Evolutionary conservation across 805 yeast species (phyloP).

Genomic region (Sungouiozyma ichnusensis): DNA sequence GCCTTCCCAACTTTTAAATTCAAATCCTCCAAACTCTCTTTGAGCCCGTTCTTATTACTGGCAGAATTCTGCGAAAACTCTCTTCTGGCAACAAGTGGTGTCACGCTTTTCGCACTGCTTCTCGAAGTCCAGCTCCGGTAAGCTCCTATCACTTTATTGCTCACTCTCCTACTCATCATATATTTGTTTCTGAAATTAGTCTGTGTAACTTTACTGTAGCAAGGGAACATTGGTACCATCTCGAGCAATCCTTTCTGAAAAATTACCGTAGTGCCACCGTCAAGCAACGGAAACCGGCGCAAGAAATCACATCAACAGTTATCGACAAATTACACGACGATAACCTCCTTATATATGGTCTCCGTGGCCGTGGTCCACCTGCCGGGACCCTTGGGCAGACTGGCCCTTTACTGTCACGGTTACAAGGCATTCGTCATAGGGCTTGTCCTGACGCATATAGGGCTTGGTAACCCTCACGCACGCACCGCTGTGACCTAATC

Average conservation of each 20-base stretch:
- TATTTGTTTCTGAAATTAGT: not conserved
- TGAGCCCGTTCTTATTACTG: conserved; percentile 2
- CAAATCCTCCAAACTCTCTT: conserved; percentile 14
- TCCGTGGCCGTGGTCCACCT: too few relatives aligned
- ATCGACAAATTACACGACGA: too few relatives aligned
- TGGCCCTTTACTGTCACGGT: too few relatives aligned
- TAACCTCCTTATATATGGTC: too few relatives aligned
- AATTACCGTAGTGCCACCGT: not conserved
- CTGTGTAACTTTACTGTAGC: not conserved
- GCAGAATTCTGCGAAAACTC: not conserved
- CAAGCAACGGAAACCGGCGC: too few relatives aligned
- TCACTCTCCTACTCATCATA: not conserved
- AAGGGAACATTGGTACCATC: conserved; percentile 3
- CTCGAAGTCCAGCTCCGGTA: not conserved
- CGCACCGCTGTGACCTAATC: too few relatives aligned
- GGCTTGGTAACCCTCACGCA: too few relatives aligned
- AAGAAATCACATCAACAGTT: too few relatives aligned
- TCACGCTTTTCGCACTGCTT: not conserved
- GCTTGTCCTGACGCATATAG: too few relatives aligned
- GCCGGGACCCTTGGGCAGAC: too few relatives aligned
- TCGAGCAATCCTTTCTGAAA: not conserved
- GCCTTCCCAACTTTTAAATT: conserved; percentile 19
- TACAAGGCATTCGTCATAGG: too few relatives aligned
- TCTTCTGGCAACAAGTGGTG: not conserved
- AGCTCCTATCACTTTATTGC: not conserved